These are phyloP conservation scores for Parathielavia appendiculata DNA, from an alignment of 495 filamentous ascomycete species.

Conservation along the genomic window DNA sequence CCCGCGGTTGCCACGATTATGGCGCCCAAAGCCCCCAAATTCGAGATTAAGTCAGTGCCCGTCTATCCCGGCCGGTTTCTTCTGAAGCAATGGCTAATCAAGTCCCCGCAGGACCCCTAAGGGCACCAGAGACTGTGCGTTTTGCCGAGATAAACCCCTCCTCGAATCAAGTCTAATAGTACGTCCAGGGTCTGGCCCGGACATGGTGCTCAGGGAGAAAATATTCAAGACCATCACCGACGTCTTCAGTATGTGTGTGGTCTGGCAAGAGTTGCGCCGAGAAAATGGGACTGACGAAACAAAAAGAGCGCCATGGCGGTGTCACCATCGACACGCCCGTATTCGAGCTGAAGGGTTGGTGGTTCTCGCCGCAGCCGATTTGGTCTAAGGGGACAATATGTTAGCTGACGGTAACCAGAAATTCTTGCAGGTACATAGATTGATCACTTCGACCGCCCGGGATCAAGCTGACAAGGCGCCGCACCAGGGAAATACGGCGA, in stretches of 20 bases:
- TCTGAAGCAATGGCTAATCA: constrained; percentile 9
- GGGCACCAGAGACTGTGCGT: constrained; percentile 45
- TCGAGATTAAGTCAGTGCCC: constrained; percentile 40
- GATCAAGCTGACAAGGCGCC: constrained; percentile 26
- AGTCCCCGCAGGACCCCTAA: constrained; percentile 33
- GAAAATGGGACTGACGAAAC: constrained; percentile 4
- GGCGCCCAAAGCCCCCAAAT: constrained; percentile 41
- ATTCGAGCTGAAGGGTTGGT: constrained; percentile 44
- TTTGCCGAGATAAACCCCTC: neutral
- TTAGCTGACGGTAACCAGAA: constrained; percentile 22
- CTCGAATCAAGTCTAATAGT: constrained; percentile 14
- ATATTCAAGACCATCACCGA: constrained; percentile 78
- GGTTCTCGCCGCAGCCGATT: no score
- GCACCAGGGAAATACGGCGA: constrained; percentile 84
- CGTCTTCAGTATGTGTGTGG: constrained; percentile 54
- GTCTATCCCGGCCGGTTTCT: neutral
- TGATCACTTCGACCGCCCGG: constrained; percentile 61
- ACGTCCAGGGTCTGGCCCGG: constrained; percentile 55
- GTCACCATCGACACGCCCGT: constrained; percentile 43
- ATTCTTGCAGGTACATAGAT: constrained; percentile 63
- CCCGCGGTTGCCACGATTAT: constrained; percentile 21
- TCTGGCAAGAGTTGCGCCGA: neutral
- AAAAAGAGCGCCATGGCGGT: constrained; percentile 37
- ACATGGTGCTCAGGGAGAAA: constrained; percentile 73
- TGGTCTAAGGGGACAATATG: neutral